A percentile compares a stretch with the other conserved stretches of the same genome.
phyloP scores from a whole-genome alignment of 352 stramenopile species.

The Pythium dissimile region DNA sequence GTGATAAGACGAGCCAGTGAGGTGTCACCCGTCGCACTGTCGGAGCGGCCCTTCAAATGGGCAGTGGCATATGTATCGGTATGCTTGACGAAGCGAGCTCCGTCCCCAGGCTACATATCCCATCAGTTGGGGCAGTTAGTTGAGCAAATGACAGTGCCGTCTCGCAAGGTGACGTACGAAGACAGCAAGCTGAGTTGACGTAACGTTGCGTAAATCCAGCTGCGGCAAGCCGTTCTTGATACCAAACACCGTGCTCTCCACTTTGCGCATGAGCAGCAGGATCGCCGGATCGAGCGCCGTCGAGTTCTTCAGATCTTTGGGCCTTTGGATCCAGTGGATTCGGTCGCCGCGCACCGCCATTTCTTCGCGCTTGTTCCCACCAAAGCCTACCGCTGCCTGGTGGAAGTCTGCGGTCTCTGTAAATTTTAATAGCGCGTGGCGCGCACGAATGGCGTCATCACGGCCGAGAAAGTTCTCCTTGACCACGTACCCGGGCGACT shows the following conservation, averaged over 20 bases:
- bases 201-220: slow-evolving; percentile 60
- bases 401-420: slow-evolving; percentile 32
- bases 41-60: slow-evolving; percentile 22
- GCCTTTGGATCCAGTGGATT: slow-evolving; percentile 62
- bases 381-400: slow-evolving; percentile 44
- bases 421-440: slow-evolving; percentile 34
- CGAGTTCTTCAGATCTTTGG: slow-evolving; percentile 30
- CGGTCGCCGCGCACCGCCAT: slow-evolving; percentile 50
- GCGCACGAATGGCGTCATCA: slow-evolving; percentile 29
- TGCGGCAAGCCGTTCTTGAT: slow-evolving; percentile 46
- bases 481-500: slow-evolving; percentile 53
- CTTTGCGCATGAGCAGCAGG: slow-evolving; percentile 36
- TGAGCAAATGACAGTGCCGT: no score
- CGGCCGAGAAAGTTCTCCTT: slow-evolving; percentile 45
- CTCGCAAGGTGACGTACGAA: slow-evolving; percentile 39
- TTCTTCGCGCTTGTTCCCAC: slow-evolving; percentile 38
- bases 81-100: slow-evolving; percentile 66
- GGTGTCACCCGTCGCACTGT: slow-evolving; percentile 7
- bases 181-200: slow-evolving; percentile 71
- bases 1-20: slow-evolving; percentile 62
- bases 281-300: slow-evolving; percentile 31
- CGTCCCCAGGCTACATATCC: slow-evolving; percentile 48
- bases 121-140: no score
- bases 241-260: slow-evolving; percentile 52
- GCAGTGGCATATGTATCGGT: slow-evolving; percentile 56